These are phyloP conservation scores for Alloteropsis semialata DNA, from an alignment of 176 grass and related monocot species.

Conservation along the genomic window DNA sequence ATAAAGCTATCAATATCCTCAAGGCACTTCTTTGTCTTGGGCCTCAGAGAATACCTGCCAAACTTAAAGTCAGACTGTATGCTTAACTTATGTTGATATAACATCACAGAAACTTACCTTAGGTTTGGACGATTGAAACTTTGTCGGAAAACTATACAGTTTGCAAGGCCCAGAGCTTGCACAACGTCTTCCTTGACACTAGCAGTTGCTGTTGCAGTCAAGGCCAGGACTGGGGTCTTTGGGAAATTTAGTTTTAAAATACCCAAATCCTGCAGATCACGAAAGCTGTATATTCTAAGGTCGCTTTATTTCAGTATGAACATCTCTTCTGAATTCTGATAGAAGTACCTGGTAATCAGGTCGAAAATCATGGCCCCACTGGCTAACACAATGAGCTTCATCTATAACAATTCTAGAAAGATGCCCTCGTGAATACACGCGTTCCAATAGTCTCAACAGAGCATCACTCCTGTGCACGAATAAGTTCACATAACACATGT, in stretches of 20 bases:
- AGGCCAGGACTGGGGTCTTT: slow-evolving; percentile 70
- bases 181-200: slow-evolving; percentile 97
- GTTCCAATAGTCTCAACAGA: slow-evolving; percentile 59
- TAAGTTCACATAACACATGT: neutral
- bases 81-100: slow-evolving; percentile 6
- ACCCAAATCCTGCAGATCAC: slow-evolving; percentile 59
- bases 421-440: slow-evolving; percentile 51
- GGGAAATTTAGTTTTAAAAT: slow-evolving; percentile 84
- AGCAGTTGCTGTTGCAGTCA: slow-evolving; percentile 91
- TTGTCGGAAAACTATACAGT: slow-evolving; percentile 87
- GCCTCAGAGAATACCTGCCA: slow-evolving; percentile 61
- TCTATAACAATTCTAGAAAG: slow-evolving; percentile 98
- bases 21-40: slow-evolving; percentile 92
- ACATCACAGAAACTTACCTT: slow-evolving; percentile 45
- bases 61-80: slow-evolving; percentile 28
- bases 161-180: slow-evolving; percentile 78
- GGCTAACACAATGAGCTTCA: slow-evolving; percentile 99
- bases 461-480: slow-evolving; percentile 64
- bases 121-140: slow-evolving; percentile 97
- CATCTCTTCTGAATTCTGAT: neutral
- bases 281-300: slow-evolving; percentile 28
- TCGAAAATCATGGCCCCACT: slow-evolving; percentile 98
- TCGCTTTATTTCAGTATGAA: neutral
- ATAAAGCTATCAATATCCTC: slow-evolving; percentile 91
- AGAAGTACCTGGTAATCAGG: slow-evolving; percentile 86